Evolutionary conservation across 2,329 filamentous ascomycete genomes (phyloP).

Genomic region (Diplodia scrobiculata): DNA sequence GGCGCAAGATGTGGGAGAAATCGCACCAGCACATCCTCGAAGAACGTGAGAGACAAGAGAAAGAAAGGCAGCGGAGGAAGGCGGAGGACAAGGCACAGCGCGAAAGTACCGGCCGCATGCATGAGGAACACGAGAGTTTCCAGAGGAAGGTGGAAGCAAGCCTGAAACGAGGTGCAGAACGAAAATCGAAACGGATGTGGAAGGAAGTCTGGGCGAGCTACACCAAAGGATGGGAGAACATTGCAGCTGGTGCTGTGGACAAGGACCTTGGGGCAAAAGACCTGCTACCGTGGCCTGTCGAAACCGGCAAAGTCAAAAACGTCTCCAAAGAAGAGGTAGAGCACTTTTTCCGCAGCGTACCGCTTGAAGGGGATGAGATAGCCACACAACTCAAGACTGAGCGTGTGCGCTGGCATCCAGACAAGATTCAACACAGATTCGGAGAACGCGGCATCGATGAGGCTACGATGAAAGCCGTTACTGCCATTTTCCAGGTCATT

Average conservation of each 20-base stretch:
- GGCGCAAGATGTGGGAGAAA: slow-evolving; percentile 92
- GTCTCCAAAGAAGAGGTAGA: slow-evolving; percentile 64
- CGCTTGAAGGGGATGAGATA: slow-evolving; percentile 45
- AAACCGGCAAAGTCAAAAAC: slow-evolving; percentile 60
- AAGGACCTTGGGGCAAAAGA: slow-evolving; percentile 10
- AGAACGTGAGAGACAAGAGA: slow-evolving; percentile 66
- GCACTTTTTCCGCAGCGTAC: slow-evolving; percentile 67
- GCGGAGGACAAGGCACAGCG: slow-evolving; percentile 47
- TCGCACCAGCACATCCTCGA: slow-evolving; percentile 81
- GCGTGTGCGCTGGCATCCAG: slow-evolving; percentile 92
- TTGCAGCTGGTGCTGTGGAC: slow-evolving; percentile 42
- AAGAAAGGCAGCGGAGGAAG: slow-evolving; percentile 50
- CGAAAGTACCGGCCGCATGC: slow-evolving; percentile 40
- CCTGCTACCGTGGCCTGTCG: slow-evolving; percentile 72
- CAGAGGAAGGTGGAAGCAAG: slow-evolving; percentile 69
- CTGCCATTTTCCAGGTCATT: slow-evolving; percentile 86
- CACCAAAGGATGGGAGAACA: slow-evolving; percentile 61
- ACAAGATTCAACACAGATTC: slow-evolving; percentile 92
- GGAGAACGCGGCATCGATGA: slow-evolving; percentile 67
- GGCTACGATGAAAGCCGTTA: slow-evolving; percentile 74
- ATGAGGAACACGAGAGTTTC: slow-evolving; percentile 54
- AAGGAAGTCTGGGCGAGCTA: slow-evolving; percentile 67
- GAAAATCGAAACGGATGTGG: slow-evolving; percentile 61
- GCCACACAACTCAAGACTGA: slow-evolving; percentile 71
- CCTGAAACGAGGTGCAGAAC: slow-evolving; percentile 66